Base-by-base conservation (phyloP, 148 eudicot genomes). In the Limonium bicolor region DNA sequence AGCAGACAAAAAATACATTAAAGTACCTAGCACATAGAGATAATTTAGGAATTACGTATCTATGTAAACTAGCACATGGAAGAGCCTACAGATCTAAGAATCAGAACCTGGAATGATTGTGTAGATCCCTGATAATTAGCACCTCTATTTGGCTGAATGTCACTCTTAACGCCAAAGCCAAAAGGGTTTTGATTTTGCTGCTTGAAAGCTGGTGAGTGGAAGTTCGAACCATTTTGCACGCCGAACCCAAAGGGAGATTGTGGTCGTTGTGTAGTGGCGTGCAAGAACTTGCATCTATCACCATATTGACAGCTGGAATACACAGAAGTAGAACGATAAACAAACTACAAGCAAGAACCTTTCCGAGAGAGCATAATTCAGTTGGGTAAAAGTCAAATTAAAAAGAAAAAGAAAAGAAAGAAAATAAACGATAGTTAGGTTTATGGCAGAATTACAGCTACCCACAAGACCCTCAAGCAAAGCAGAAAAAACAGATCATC, bases 301-400 rank as follows among this genome's bases (percentile, higher is more conserved):
- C 97, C 97, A 62, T 61, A 88, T 20, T 52, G 83, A 55, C 97
- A 88, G 55, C 97, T 86, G 72, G 50, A 63, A 60, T 33, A 61
- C 31, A 37, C n/a, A n/a, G n/a, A n/a, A n/a, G n/a, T n/a, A n/a
- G n/a, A n/a, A n/a, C n/a, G n/a, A n/a, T n/a, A n/a, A n/a, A n/a
- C n/a, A n/a, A n/a, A n/a, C n/a, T n/a, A n/a, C n/a, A n/a, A n/a
- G n/a, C n/a, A n/a, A n/a, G n/a, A n/a, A n/a, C n/a, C n/a, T n/a
- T n/a, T n/a, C n/a, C n/a, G n/a, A n/a, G n/a, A n/a, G n/a, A n/a
- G n/a, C n/a, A n/a, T n/a, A n/a, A n/a, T n/a, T n/a, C n/a, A n/a
- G n/a, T n/a, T n/a, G n/a, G n/a, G n/a, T n/a, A n/a, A n/a, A n/a
- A n/a, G n/a, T n/a, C n/a, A n/a, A n/a, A n/a, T n/a, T n/a, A n/a